Evolutionary conservation across 1,139 yeast genomes (phyloP), one percentile per base, ranked within the genome.

Genomic region (Geotrichum siamense): DNA sequence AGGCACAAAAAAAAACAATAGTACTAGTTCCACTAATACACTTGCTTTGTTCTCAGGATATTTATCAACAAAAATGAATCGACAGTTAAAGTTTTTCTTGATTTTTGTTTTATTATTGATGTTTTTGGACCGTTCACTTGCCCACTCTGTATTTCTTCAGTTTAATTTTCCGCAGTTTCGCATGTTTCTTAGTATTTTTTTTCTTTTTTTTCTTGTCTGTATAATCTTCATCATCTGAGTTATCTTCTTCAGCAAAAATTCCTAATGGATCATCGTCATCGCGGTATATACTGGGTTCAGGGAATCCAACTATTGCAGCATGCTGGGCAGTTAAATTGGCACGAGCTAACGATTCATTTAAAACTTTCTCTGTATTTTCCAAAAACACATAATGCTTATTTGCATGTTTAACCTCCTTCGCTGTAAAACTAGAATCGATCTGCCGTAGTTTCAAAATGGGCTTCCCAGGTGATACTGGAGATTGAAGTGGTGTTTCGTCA

Each of bases 101-200:
- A n/a, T n/a, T n/a, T n/a, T n/a, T n/a, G n/a, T n/a, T n/a, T n/a
- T n/a, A n/a, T n/a, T n/a, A n/a, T n/a, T n/a, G n/a, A n/a, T n/a
- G n/a, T n/a, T n/a, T n/a, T n/a, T n/a, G n/a, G n/a, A n/a, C n/a
- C n/a, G n/a, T n/a, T n/a, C n/a, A n/a, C n/a, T n/a, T n/a, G n/a
- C n/a, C n/a, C n/a, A n/a, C n/a, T n/a, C n/a, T n/a, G n/a, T n/a
- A n/a, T 30, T 30, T 30, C 95, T 77, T 59, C 86, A 84, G 71
- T 85, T 86, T 74, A n/a, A n/a, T n/a, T n/a, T n/a, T n/a, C n/a
- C n/a, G n/a, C n/a, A n/a, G n/a, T n/a, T n/a, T n/a, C 82, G 84
- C 73, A 81, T n/a, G n/a, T n/a, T n/a, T 82, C 61, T 70, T 73
- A 49, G 63, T 38, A 15, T 21, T 35, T 29, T 39, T 35, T 12